A percentile compares a stretch with the other conserved stretches of the same genome.
phyloP scores from a whole-genome alignment of 2,329 filamentous ascomycete genomes.

The Fusarium falciforme region DNA sequence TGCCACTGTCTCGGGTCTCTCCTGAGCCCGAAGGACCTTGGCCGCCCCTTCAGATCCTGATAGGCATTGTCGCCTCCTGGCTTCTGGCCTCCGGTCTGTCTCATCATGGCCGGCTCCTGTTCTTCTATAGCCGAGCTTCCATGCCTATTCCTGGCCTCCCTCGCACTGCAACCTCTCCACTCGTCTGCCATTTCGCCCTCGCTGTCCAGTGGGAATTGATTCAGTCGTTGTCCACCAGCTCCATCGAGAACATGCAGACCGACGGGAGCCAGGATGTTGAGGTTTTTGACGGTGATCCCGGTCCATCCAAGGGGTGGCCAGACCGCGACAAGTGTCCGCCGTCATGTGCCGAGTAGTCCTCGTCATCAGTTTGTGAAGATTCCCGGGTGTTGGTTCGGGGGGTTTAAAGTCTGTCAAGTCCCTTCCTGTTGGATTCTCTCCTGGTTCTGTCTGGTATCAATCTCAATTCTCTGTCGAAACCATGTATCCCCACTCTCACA shows the following conservation, averaged over 20 bases:
- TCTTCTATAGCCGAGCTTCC: not conserved
- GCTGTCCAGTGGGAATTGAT: slow-evolving; percentile 4
- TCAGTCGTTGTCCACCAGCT: slow-evolving; percentile 1
- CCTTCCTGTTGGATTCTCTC: not conserved
- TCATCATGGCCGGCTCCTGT: not conserved
- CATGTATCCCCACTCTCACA: slow-evolving; percentile 21
- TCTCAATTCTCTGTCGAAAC: not conserved
- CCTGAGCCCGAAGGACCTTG: not conserved
- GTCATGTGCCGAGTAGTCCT: slow-evolving; percentile 26
- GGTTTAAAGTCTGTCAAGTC: slow-evolving; percentile 3
- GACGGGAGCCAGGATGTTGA: slow-evolving; percentile 10
- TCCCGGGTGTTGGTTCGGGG: not conserved
- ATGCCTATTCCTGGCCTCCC: slow-evolving; percentile 2
- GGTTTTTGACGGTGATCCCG: slow-evolving; percentile 15
- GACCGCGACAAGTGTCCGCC: slow-evolving; percentile 1
- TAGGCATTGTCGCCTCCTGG: not conserved
- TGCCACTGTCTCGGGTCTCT: slow-evolving; percentile 3
- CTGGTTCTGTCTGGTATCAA: not conserved
- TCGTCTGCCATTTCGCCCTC: not conserved
- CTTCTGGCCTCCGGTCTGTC: not conserved
- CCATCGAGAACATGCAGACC: slow-evolving; percentile 2
- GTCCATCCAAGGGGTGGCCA: not conserved
- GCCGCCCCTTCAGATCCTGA: not conserved
- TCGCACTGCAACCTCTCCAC: slow-evolving; percentile 3
- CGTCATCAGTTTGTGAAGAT: slow-evolving; percentile 12